Evolutionary conservation across 1,284 basidiomycete genomes (phyloP).

Genomic region (Serendipita sp.): DNA sequence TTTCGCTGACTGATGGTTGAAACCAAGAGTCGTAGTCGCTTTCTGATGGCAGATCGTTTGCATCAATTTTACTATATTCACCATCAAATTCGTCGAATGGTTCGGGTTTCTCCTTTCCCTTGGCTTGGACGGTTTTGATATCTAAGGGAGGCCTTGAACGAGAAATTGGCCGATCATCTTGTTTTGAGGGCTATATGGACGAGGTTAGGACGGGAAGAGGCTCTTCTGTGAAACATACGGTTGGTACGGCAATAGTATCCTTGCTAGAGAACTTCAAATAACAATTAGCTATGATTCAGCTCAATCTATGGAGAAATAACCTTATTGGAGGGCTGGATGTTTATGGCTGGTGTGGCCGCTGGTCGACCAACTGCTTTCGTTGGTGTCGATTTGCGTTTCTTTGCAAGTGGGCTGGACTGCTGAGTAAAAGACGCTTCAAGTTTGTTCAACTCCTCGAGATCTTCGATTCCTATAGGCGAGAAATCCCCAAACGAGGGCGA

Average conservation of each 20-base stretch:
- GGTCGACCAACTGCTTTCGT: neutral
- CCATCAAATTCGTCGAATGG: slow-evolving; percentile 31
- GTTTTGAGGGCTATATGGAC: no score
- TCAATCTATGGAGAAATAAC: neutral
- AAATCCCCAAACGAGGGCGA: slow-evolving; percentile 1
- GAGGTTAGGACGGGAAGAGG: no score
- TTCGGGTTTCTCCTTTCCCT: neutral
- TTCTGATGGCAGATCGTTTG: slow-evolving; percentile 33
- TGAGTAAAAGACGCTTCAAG: neutral
- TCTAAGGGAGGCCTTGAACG: no score
- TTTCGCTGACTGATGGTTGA: neutral
- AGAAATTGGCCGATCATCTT: no score
- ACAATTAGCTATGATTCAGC: neutral
- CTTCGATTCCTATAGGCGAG: slow-evolving; percentile 2
- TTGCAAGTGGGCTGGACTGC: neutral
- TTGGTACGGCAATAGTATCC: neutral
- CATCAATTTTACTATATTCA: slow-evolving; percentile 36
- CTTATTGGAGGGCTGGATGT: neutral
- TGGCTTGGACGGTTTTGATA: no score
- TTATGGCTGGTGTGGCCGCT: neutral
- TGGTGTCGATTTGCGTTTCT: neutral
- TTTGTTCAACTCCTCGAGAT: neutral
- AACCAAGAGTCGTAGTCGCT: slow-evolving; percentile 1
- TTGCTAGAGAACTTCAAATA: neutral
- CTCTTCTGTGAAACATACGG: no score